These are phyloP conservation scores for Amphibolis antarctica DNA, from an alignment of 106 monocot species.

Conservation along the genomic window DNA sequence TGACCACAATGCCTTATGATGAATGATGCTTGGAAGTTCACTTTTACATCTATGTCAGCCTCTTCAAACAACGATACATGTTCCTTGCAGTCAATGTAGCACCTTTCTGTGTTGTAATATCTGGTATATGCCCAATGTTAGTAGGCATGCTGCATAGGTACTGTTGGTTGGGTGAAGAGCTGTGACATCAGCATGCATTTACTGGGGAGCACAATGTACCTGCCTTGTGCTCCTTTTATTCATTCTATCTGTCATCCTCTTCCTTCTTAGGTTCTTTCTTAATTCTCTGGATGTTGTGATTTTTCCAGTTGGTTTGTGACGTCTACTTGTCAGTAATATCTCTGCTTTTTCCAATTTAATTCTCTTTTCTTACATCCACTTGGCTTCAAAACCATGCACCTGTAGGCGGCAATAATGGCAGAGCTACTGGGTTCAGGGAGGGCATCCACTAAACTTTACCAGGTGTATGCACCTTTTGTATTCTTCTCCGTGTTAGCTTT, in stretches of 20 bases:
- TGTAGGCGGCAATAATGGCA: conserved; percentile 53
- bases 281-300: neutral
- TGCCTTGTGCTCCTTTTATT: neutral
- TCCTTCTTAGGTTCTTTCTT: neutral
- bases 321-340: neutral
- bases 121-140: no score
- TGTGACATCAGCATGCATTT: no score
- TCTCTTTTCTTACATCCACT: neutral
- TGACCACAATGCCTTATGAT: no score
- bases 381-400: neutral
- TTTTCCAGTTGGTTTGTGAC: neutral
- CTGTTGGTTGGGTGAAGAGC: no score
- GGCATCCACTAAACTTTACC: conserved; percentile 50
- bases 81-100: no score
- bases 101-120: no score
- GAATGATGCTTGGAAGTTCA: no score
- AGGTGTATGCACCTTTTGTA: conserved; percentile 52
- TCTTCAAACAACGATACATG: no score
- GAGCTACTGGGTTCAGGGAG: conserved; percentile 54
- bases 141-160: no score
- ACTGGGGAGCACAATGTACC: no score
- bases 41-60: no score
- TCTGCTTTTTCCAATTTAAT: neutral
- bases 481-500: conserved; percentile 41
- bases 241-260: neutral